These are phyloP conservation scores for Botrytis elliptica DNA, from an alignment of 2,329 filamentous ascomycete species.

Conservation along the genomic window DNA sequence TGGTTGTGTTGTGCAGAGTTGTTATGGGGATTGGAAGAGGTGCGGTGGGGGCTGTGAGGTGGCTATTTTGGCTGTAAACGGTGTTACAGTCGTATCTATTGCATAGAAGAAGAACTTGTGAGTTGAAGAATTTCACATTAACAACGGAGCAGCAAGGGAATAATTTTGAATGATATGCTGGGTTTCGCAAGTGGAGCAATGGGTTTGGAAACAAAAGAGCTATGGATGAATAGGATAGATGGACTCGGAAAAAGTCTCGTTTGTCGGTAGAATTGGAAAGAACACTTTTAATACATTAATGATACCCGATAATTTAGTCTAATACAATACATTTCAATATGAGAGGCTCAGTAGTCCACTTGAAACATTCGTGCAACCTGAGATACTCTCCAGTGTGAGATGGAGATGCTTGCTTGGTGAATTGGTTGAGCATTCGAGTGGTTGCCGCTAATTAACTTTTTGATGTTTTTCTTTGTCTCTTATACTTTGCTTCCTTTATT, in stretches of 20 bases:
- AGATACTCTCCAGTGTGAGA: not conserved
- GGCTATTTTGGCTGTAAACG: slow-evolving; percentile 62
- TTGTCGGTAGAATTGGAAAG: slow-evolving; percentile 1
- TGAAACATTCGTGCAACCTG: not conserved
- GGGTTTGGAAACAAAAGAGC: slow-evolving; percentile 9
- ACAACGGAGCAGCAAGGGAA: not conserved
- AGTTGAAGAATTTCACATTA: not conserved
- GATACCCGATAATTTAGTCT: slow-evolving; percentile 20
- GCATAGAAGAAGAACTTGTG: not conserved
- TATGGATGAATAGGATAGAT: not conserved
- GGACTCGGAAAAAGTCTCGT: not conserved
- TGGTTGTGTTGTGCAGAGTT: slow-evolving; percentile 74
- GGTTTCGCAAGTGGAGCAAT: not conserved
- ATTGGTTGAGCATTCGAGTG: not conserved
- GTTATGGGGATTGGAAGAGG: slow-evolving; percentile 62
- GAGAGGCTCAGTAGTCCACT: not conserved
- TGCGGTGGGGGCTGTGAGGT: slow-evolving; percentile 60
- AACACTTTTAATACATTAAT: slow-evolving; percentile 17
- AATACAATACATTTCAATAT: slow-evolving; percentile 7
- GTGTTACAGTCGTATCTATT: not conserved
- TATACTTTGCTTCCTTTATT: not conserved
- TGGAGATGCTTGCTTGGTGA: not conserved
- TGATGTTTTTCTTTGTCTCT: not conserved
- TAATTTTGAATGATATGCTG: not conserved
- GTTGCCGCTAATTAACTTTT: not conserved